Conservation (phyloP, 495 filamentous ascomycete genomes). For the Aspergillus sclerotioniger region DNA sequence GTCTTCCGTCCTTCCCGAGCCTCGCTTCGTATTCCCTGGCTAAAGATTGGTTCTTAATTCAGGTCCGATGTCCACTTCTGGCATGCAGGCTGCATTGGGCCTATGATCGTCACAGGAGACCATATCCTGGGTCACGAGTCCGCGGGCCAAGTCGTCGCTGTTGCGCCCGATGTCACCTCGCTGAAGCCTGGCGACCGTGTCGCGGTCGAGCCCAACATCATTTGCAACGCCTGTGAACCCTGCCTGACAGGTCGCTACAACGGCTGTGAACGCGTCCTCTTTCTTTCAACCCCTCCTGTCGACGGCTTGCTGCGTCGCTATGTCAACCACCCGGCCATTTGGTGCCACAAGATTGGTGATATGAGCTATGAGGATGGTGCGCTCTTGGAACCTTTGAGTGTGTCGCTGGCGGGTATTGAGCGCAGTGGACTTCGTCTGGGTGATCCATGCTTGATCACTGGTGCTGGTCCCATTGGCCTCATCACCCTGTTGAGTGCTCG, state of each 20-base stretch:
- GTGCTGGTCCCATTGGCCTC: conserved; percentile 87
- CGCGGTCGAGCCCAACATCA: conserved; percentile 87
- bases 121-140: conserved; percentile 95
- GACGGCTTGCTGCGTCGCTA: conserved; percentile 87
- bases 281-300: conserved; percentile 86
- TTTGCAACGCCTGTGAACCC: conserved; percentile 84
- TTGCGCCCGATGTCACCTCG: conserved; percentile 69
- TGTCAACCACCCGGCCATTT: conserved; percentile 85
- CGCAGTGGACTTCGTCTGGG: conserved; percentile 74
- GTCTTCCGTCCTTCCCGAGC: conserved; percentile 15
- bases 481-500: conserved; percentile 77
- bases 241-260: conserved; percentile 91
- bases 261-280: conserved; percentile 79
- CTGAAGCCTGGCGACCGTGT: conserved; percentile 82
- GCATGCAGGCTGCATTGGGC: conserved; percentile 89
- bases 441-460: conserved; percentile 81
- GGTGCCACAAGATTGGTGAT: conserved; percentile 89
- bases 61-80: conserved; percentile 96
- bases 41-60: conserved; percentile 12
- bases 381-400: conserved; percentile 80
- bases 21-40: conserved; percentile 2
- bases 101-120: conserved; percentile 84
- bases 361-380: conserved; percentile 90
- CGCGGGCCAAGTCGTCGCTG: conserved; percentile 76
- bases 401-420: conserved; percentile 81